Base-by-base conservation (phyloP, 1,284 basidiomycete genomes). In the Quambalaria eucalypti region DNA sequence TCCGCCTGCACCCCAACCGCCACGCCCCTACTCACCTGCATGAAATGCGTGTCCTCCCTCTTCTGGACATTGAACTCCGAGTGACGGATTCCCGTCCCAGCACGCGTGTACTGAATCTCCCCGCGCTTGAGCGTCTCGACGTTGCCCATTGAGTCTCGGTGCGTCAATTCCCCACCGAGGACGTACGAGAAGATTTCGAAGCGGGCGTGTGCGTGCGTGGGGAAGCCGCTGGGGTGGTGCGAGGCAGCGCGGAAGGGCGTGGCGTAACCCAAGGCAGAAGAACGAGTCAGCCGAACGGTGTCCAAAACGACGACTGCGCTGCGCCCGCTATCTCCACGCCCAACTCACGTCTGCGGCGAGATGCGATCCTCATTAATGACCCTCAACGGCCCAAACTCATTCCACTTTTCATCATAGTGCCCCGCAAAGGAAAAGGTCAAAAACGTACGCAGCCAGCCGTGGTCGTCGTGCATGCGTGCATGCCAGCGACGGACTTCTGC, bases 161-260 rank as follows among this genome's bases (percentile, higher is more conserved):
- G 87, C 66, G 87, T 84, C 26, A 90, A 79, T 65, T 85, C 80
- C 2, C 88, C 88, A n/a, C 77, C 71, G 29, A 90, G 82, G 49
- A 90, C 78, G 65, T 95, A 92, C 1, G 85, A 86, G 78, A 92
- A 95, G 64, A 96, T 96, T 72, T 97, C 90, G 65, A 88, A 62
- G 40, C 63, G 55, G 30, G 83, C 80, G 73, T 96, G 92, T 8
- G 74, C 81, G 61, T 96, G 90, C 0, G 84, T 85, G 2, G 88
- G 89, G 66, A 96, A 96, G 0, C 91, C 92, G 6, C 36, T 39
- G 10, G 16, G 36, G 36, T 14, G 21, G 36, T 21, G 21, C 16
- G 36, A 39, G 36, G 10, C 4, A 39, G 10, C 21, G n/a, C 9
- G 31, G 31, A 36, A n/a, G 9, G n/a, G 31, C 31, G 9, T n/a